Base-by-base conservation (phyloP, 2,329 filamentous ascomycete species). In the Bipolaris oryzae region DNA sequence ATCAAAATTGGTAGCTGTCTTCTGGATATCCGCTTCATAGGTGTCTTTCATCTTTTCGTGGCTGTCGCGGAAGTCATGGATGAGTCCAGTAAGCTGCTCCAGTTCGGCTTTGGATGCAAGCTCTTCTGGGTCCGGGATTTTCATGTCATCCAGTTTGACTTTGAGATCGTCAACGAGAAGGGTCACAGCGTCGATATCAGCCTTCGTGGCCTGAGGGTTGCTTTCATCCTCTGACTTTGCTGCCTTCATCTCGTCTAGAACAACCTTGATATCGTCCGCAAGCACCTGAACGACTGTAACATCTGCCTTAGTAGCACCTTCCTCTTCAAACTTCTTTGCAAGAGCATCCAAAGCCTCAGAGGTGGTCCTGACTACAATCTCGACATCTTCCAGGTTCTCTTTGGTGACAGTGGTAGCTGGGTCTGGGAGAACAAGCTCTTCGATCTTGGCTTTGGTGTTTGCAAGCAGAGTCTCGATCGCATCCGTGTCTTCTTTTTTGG, bases 391-490 rank as follows among this genome's bases (percentile, higher is more conserved):
- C n/a, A 88, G 69, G 38, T 87, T 82, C 53, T 87, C 84, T 41
- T 84, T 83, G 31, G 80, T 85, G 9, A 92, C 87, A 2, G 86
- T 80, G 55, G 90, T 87, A 33, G 92, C 89, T 3, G 87, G 84
- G 48, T 93, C 81, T 1, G 84, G 81, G 23, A 85, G 74, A 5
- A 75, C 85, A 47, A 96, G 85, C 57, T 96, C 92, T 56, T 97
- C 94, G 9, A 98, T 80, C 44, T 90, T 90, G 5, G 89, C 87
- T 74, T 97, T 97, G 31, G 92, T 93, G 73, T 96, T 96, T 39
- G 89, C 87, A 11, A 98, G 82, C 46, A 98, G 87, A 0, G 90
- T 96, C 75, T 97, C 94, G 56, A 98, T 93, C 10, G 92, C 92
- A 59, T 94, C 87, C 0, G 93, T 91, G 66, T 98, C 93, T 63